These are phyloP conservation scores for Staphylotrichum longicolle DNA, from an alignment of 495 filamentous ascomycete genomes.

Conservation along the genomic window DNA sequence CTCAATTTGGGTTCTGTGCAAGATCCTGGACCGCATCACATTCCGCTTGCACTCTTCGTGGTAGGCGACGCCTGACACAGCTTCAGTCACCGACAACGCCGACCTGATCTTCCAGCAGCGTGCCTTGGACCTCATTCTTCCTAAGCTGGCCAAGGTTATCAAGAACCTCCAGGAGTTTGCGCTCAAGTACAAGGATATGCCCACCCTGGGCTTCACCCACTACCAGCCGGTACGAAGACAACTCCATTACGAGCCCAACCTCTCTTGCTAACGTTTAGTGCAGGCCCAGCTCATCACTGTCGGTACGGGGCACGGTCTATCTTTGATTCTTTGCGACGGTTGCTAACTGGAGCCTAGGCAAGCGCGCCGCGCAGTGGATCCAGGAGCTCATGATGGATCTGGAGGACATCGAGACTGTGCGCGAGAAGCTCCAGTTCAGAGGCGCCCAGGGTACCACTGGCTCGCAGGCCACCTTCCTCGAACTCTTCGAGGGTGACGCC, in stretches of 20 bases:
- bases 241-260: neutral
- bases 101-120: conserved; percentile 82
- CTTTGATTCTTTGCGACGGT: no score
- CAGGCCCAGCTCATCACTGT: conserved; percentile 64
- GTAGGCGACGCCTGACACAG: no score
- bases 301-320: conserved; percentile 30
- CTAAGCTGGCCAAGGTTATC: conserved; percentile 83
- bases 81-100: conserved; percentile 71
- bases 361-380: conserved; percentile 72
- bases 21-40: no score
- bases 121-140: conserved; percentile 71
- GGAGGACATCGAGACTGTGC: conserved; percentile 71
- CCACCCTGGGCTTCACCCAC: conserved; percentile 80
- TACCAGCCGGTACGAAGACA: conserved; percentile 51
- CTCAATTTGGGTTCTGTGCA: neutral
- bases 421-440: conserved; percentile 74
- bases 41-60: no score
- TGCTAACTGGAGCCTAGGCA: conserved; percentile 38
- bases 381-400: conserved; percentile 89
- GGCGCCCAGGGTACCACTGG: conserved; percentile 47
- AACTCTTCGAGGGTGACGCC: conserved; percentile 72
- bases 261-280: neutral
- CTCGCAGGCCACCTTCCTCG: conserved; percentile 66
- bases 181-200: conserved; percentile 63
- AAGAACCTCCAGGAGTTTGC: conserved; percentile 77